Evolutionary conservation across 2,329 filamentous ascomycete species (phyloP).

Genomic region (Epicoccum nigrum): DNA sequence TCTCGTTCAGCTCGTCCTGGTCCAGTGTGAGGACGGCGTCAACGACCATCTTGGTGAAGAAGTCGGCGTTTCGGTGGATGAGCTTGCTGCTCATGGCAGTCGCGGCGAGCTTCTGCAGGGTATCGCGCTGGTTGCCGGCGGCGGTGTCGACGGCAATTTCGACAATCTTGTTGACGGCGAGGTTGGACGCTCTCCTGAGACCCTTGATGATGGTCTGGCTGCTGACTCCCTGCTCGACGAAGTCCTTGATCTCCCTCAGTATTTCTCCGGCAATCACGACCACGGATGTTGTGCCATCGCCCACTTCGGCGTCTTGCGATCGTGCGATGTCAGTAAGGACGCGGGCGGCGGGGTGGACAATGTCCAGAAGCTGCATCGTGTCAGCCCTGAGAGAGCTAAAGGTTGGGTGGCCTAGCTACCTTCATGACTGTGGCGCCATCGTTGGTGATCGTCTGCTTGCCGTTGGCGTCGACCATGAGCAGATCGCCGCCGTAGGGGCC

Average conservation of each 20-base stretch:
- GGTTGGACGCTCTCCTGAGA: conserved; percentile 80
- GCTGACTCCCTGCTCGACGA: conserved; percentile 95
- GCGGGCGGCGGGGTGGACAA: conserved; percentile 94
- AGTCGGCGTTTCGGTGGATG: conserved; percentile 94
- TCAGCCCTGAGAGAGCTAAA: conserved; percentile 13
- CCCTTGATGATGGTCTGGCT: conserved; percentile 98
- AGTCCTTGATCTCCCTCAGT: conserved; percentile 93
- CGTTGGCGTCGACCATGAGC: conserved; percentile 94
- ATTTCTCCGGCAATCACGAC: conserved; percentile 98
- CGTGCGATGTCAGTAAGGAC: conserved; percentile 98
- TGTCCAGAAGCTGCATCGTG: conserved; percentile 81
- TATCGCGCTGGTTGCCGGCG: conserved; percentile 84
- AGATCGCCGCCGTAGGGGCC: conserved; percentile 97
- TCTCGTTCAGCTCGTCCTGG: conserved; percentile 96
- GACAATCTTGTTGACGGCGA: conserved; percentile 99
- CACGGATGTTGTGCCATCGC: conserved; percentile 96
- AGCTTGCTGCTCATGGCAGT: conserved; percentile 99
- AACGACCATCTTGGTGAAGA: conserved; percentile 99
- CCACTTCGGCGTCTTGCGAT: conserved; percentile 98
- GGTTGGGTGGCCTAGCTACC: conserved; percentile 61
- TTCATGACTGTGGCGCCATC: conserved; percentile 99
- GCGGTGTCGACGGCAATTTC: conserved; percentile 90
- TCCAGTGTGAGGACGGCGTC: conserved; percentile 94
- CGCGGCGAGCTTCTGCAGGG: conserved; percentile 83
- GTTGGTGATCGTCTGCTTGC: conserved; percentile 96